Percentiles rank a stretch among this genome's conserved stretches.
phyloP scores from a whole-genome alignment of 805 yeast genomes.

The Lipomyces anomalus region DNA sequence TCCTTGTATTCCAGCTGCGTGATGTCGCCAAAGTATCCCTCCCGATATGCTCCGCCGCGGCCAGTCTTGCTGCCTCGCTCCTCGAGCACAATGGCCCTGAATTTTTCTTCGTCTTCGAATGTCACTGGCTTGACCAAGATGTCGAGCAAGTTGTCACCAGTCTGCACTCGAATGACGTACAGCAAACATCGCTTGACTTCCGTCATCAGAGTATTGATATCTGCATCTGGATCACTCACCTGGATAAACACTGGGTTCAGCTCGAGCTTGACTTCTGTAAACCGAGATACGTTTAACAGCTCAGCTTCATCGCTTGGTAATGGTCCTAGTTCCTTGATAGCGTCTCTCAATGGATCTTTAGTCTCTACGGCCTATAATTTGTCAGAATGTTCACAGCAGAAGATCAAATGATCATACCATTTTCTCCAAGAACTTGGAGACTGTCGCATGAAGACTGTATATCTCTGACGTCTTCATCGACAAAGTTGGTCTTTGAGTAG shows the following conservation, averaged over 20 bases:
- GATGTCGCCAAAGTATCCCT: conserved; percentile 8
- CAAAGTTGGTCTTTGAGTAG: conserved; percentile 41
- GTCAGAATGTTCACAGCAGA: neutral
- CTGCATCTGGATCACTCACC: conserved; percentile 46
- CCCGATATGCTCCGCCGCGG: neutral
- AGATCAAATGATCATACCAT: conserved; percentile 23
- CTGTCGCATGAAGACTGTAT: conserved; percentile 37
- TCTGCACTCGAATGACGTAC: conserved; percentile 78
- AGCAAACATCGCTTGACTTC: conserved; percentile 79
- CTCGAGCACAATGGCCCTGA: conserved; percentile 47
- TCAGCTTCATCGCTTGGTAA: conserved; percentile 43
- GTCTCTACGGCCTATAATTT: conserved; percentile 15
- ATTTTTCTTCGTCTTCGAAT: conserved; percentile 62
- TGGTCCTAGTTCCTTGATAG: conserved; percentile 40
- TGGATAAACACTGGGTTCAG: conserved; percentile 52
- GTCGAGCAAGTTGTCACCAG: conserved; percentile 59
- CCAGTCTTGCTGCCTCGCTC: conserved; percentile 36
- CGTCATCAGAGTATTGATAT: conserved; percentile 53
- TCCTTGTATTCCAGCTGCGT: conserved; percentile 52
- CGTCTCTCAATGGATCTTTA: conserved; percentile 52
- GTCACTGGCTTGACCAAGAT: conserved; percentile 61
- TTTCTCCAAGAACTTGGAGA: conserved; percentile 28
- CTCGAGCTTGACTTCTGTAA: conserved; percentile 49
- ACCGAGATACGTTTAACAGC: conserved; percentile 46
- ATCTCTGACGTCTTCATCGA: conserved; percentile 36